phyloP scores from a whole-genome alignment of 176 grass and related monocot species.

The Echinochloa phyllopogon region DNA sequence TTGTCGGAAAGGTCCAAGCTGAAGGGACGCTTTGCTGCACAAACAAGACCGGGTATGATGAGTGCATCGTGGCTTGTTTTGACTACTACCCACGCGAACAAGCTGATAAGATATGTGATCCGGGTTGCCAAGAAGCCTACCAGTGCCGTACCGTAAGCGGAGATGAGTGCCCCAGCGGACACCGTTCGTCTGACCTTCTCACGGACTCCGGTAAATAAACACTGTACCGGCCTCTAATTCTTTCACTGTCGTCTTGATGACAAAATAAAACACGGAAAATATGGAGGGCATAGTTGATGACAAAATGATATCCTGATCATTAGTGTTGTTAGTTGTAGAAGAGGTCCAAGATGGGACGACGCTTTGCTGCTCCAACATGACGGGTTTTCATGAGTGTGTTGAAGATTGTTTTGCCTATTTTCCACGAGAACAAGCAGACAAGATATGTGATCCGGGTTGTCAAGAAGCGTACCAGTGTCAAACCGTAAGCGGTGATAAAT shows the following conservation, averaged over 20 bases:
- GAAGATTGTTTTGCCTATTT: background rate
- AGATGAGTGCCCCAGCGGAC: background rate
- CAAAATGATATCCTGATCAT: too few relatives aligned
- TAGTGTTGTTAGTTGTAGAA: background rate
- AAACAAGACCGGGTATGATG: background rate
- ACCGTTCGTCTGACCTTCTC: background rate
- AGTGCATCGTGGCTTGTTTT: background rate
- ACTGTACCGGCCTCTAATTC: too few relatives aligned
- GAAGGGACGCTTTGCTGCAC: background rate
- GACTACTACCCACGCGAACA: background rate
- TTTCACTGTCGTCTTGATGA: too few relatives aligned
- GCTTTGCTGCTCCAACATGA: slow-evolving; percentile 12
- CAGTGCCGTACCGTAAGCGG: background rate
- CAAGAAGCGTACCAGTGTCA: background rate
- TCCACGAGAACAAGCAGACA: background rate
- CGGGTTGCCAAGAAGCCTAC: background rate
- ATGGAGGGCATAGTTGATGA: too few relatives aligned
- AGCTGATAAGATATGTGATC: background rate
- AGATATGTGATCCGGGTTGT: background rate
- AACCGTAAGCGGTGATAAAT: background rate
- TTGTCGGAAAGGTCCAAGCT: background rate
- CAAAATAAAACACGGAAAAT: too few relatives aligned
- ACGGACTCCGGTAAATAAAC: background rate
- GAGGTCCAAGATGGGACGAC: background rate
- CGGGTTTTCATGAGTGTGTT: background rate